These are phyloP conservation scores for Cytidiella melzeri DNA, from an alignment of 768 basidiomycete genomes.

Conservation along the genomic window DNA sequence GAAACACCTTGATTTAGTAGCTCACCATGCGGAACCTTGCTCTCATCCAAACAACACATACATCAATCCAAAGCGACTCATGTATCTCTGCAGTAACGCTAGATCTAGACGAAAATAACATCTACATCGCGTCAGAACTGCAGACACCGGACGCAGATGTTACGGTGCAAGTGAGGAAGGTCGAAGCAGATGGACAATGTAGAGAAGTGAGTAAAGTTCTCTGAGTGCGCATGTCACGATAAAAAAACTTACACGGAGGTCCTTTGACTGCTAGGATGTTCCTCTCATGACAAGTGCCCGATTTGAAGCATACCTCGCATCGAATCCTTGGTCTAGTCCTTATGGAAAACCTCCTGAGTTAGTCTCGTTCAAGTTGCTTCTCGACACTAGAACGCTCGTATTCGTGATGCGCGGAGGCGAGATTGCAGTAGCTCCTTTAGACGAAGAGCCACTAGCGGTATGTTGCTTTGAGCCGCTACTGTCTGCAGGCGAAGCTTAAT, in stretches of 20 bases:
- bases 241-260: background rate
- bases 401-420: constrained; percentile 75
- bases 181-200: constrained; percentile 12
- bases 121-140: constrained; percentile 54
- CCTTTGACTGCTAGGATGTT: constrained; percentile 1
- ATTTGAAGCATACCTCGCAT: constrained; percentile 11
- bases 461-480: too few relatives aligned
- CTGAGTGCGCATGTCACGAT: background rate
- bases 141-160: constrained; percentile 44
- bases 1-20: too few relatives aligned
- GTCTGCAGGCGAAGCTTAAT: too few relatives aligned
- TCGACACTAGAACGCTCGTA: constrained; percentile 64
- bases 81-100: constrained; percentile 44
- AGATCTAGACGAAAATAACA: constrained; percentile 57
- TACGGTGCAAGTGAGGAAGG: constrained; percentile 54
- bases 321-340: constrained; percentile 19
- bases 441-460: constrained; percentile 42
- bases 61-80: constrained; percentile 5
- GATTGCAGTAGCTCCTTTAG: constrained; percentile 61
- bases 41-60: constrained; percentile 6
- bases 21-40: constrained; percentile 14
- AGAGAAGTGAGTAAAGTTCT: background rate
- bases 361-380: constrained; percentile 59
- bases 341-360: constrained; percentile 33
- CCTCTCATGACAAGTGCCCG: constrained; percentile 14